phyloP scores from a whole-genome alignment of 2,329 filamentous ascomycete species.

The Aspergillus sp. region DNA sequence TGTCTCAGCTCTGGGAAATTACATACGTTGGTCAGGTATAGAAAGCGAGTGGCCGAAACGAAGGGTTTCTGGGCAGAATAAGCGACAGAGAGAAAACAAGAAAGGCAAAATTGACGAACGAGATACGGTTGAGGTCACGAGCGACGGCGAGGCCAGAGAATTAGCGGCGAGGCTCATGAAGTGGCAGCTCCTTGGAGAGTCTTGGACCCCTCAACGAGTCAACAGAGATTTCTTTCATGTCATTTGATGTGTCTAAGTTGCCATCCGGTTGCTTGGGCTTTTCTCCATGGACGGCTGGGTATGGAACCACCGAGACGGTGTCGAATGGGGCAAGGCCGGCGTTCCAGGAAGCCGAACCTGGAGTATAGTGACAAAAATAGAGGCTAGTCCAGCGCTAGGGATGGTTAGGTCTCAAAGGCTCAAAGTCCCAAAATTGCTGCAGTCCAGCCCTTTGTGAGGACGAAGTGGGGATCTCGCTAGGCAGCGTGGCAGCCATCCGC shows the following conservation, averaged over 20 bases:
- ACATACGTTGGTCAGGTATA: neutral
- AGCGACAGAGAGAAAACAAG: neutral
- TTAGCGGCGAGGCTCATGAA: neutral
- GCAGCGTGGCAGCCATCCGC: conserved; percentile 14
- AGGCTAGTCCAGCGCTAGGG: conserved; percentile 14
- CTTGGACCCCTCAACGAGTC: neutral
- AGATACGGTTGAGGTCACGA: neutral
- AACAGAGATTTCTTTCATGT: neutral
- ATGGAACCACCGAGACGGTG: conserved; percentile 13
- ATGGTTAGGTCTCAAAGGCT: conserved; percentile 1
- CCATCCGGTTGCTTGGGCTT: neutral
- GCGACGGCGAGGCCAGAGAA: neutral
- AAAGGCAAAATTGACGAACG: neutral
- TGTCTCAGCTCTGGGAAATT: conserved; percentile 7
- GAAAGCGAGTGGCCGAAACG: neutral
- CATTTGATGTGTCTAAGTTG: conserved; percentile 6
- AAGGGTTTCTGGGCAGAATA: neutral
- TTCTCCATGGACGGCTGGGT: neutral
- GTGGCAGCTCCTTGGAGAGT: neutral
- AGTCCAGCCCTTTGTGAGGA: neutral
- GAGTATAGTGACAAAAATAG: conserved; percentile 26
- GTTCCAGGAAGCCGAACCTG: conserved; percentile 2
- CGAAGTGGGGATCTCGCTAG: conserved; percentile 1
- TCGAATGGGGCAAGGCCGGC: conserved; percentile 5
- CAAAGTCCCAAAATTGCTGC: neutral